Evolutionary conservation across 129 eudicot genomes (phyloP).

Genomic region (Erigeron canadensis): DNA sequence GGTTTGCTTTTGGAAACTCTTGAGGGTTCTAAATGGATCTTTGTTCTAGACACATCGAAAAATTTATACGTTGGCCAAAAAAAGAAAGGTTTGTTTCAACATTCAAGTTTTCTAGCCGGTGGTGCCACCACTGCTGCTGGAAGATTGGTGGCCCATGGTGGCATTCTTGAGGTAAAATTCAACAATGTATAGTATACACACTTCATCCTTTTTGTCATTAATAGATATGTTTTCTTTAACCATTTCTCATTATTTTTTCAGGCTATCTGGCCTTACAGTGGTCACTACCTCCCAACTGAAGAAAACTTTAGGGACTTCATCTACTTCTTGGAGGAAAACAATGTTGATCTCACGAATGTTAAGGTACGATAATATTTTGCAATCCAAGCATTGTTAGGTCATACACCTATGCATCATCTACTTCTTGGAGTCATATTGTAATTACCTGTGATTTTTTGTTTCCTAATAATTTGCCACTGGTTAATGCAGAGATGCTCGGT

Average conservation of each 20-base stretch:
- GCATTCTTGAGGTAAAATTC: constrained; percentile 65
- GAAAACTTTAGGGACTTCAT: constrained; percentile 88
- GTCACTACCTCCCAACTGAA: constrained; percentile 96
- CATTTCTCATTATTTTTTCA: constrained; percentile 31
- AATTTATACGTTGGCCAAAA: constrained; percentile 76
- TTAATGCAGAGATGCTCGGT: constrained; percentile 58
- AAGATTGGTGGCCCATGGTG: constrained; percentile 71
- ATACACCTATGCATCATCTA: neutral
- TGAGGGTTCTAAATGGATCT: constrained; percentile 84
- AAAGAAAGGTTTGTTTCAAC: constrained; percentile 78
- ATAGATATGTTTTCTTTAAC: neutral
- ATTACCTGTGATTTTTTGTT: neutral
- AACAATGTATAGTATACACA: neutral
- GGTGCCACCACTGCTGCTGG: constrained; percentile 94
- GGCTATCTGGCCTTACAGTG: constrained; percentile 99
- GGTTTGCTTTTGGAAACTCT: constrained; percentile 51
- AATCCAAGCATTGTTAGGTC: neutral
- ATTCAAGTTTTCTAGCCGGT: constrained; percentile 85
- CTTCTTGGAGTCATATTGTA: constrained; percentile 6
- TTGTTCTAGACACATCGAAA: constrained; percentile 80
- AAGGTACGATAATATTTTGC: constrained; percentile 51
- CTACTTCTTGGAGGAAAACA: constrained; percentile 75
- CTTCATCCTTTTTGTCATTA: neutral
- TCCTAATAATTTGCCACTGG: neutral
- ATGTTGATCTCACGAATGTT: constrained; percentile 77